Evolutionary conservation across 164 flowering plant species (phyloP), one percentile per base, ranked within the genome.

Genomic region (Vitis amurensis): DNA sequence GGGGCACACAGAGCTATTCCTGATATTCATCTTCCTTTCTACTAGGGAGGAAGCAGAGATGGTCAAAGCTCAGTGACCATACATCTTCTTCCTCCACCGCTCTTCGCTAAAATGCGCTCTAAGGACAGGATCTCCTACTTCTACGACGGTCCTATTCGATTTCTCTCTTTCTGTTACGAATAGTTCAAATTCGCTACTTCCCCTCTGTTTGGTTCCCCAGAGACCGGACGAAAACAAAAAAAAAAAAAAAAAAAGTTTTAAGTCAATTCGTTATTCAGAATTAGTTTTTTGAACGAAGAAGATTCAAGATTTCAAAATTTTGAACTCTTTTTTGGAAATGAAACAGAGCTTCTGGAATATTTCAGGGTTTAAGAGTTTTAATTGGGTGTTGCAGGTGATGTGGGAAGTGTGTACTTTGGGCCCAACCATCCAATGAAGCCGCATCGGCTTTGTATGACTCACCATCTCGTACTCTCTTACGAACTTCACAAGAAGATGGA

Each of bases 371-470:
- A 11, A 3, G 44, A 37, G 44, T 37, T 37, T 37, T 51, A 19
- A 19, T 49, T 47, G 2, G 64, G 12, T 71, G 23, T 78, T 87
- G 87, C 92, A 91, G 99, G 99, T 56, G 99, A 96, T 85, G 99
- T 89, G 16, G 99, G 98, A 1, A 93, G 77, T 53, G 98, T 96
- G 19, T 93, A 96, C 74, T 96, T 93, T 62, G 99, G 99, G 11
- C 97, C 97, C 11, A 96, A 93, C 59, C 99, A 96, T 79, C 99
- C 98, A 2, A 96, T 96, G 99, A 96, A 96, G 74, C 99, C 99
- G 2, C 99, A 96, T 70, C 87, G 99, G 49, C 94, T 96, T 66
- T 93, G 95, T 75, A 96, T 96, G 99, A 96, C 99, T 19, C 98
- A 96, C 71, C 92, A 96, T 83, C 91, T 96, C 55, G 97, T 96